phyloP scores from a whole-genome alignment of 345 rosid genomes.

The Corymbia maculata region DNA sequence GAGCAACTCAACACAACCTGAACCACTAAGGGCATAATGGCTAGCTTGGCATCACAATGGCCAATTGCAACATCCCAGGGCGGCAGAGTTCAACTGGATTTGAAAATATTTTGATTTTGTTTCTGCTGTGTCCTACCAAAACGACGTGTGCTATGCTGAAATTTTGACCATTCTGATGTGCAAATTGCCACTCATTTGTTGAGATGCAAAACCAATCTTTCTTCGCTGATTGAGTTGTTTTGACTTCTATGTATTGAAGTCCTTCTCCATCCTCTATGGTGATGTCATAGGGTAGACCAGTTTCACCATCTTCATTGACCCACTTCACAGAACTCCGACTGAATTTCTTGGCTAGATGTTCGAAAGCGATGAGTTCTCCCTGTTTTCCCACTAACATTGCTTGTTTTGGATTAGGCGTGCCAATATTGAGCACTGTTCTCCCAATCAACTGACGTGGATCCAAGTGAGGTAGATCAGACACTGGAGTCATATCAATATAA shows the following conservation, averaged over 20 bases:
- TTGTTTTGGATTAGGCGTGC: slow-evolving; percentile 28
- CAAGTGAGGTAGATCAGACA: slow-evolving; percentile 12
- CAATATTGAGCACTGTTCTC: slow-evolving; percentile 43
- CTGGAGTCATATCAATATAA: slow-evolving; percentile 6
- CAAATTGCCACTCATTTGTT: slow-evolving; percentile 77
- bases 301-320: slow-evolving; percentile 70
- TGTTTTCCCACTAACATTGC: slow-evolving; percentile 53
- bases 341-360: slow-evolving; percentile 25
- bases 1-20: neutral
- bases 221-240: slow-evolving; percentile 50
- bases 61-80: slow-evolving; percentile 52
- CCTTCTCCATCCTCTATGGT: slow-evolving; percentile 22
- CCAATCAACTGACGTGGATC: slow-evolving; percentile 12
- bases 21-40: neutral
- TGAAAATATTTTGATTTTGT: slow-evolving; percentile 37
- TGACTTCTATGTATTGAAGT: slow-evolving; percentile 60
- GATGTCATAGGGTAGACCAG: slow-evolving; percentile 74
- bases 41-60: slow-evolving; percentile 44
- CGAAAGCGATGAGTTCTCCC: slow-evolving; percentile 69
- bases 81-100: slow-evolving; percentile 64
- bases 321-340: slow-evolving; percentile 43
- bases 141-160: slow-evolving; percentile 56
- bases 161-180: slow-evolving; percentile 43
- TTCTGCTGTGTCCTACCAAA: slow-evolving; percentile 31
- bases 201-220: slow-evolving; percentile 80